Base-by-base conservation (phyloP, 768 basidiomycete genomes). In the Tulasnella sp. region DNA sequence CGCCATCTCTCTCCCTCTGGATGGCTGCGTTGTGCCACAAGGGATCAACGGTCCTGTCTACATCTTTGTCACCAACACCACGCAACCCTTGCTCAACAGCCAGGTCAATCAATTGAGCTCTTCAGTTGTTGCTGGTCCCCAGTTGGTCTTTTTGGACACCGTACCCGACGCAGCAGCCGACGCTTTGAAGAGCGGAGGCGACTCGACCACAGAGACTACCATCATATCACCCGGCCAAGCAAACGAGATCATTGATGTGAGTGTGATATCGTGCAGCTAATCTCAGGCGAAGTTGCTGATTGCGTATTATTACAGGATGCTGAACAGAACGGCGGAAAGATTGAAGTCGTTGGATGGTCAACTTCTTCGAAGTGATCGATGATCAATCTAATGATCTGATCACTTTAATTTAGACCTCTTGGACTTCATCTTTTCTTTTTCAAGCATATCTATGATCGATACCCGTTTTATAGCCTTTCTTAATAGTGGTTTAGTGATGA, bases 21-120 rank as follows among this genome's bases (percentile, higher is more conserved):
- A 63, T 55, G 57, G 73, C 54, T 88, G 85, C 58, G 63, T 72
- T 53, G 76, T 88, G 10, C 88, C 86, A 32, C 31, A 54, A 0
- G 75, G 74, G 48, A 68, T 87, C 63, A 77, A 82, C 62, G 86
- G 87, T 37, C 79, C 81, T 56, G 79, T 87, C 58, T 79, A 74
- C 22, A 63, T 88, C 62, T 87, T 68, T 65, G 65, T 88, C 67
- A 85, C 81, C 28, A 71, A 71, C 16, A 73, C 78, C 60, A 62
- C 62, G 48, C 74, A 78, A 56, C 80, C 84, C 1, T 67, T 89
- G 27, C 58, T 73, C 62, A 77, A 76, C 67, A 72, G 80, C 64
- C 73, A 77, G 56, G 61, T 66, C 19, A 72, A 79, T 60, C 77
- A 79, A 53, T 72, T 71, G 41, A 67, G 67, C 47, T 66, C 9